These are phyloP conservation scores for Ocimum tenuiflorum DNA, from an alignment of 257 asterid genomes.

Conservation along the genomic window DNA sequence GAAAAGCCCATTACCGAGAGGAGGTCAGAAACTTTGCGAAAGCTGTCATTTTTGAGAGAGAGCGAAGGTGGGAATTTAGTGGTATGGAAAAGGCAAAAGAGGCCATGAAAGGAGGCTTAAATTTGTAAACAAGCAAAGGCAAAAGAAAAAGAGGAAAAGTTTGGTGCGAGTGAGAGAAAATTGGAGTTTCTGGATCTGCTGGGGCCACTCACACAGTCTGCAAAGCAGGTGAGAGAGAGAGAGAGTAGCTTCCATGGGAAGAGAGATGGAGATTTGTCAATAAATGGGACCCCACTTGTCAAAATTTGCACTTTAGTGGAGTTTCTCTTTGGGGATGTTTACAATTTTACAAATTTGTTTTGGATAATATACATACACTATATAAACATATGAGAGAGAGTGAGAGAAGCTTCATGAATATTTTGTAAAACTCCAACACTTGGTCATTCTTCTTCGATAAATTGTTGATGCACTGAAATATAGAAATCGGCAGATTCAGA, in stretches of 20 bases:
- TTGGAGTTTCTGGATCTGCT: conserved; percentile 64
- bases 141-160: conserved; percentile 14
- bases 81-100: conserved; percentile 27
- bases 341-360: no score
- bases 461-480: no score
- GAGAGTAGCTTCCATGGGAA: conserved; percentile 41
- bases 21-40: conserved; percentile 25
- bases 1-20: conserved; percentile 25
- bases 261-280: conserved; percentile 74
- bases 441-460: no score
- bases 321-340: not conserved
- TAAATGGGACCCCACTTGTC: conserved; percentile 27
- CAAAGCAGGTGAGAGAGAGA: conserved; percentile 32
- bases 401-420: no score
- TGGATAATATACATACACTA: no score
- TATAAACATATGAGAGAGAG: no score
- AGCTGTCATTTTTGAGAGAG: conserved; percentile 26
- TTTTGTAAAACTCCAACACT: no score
- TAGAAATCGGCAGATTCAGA: no score
- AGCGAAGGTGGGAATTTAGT: conserved; percentile 8
- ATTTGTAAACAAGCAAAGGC: conserved; percentile 45
- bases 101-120: conserved; percentile 40
- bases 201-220: conserved; percentile 42
- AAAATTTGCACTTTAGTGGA: not conserved
- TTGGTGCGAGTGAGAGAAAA: conserved; percentile 26